Conservation (phyloP, 768 basidiomycete species). For the Suillus bovinus region DNA sequence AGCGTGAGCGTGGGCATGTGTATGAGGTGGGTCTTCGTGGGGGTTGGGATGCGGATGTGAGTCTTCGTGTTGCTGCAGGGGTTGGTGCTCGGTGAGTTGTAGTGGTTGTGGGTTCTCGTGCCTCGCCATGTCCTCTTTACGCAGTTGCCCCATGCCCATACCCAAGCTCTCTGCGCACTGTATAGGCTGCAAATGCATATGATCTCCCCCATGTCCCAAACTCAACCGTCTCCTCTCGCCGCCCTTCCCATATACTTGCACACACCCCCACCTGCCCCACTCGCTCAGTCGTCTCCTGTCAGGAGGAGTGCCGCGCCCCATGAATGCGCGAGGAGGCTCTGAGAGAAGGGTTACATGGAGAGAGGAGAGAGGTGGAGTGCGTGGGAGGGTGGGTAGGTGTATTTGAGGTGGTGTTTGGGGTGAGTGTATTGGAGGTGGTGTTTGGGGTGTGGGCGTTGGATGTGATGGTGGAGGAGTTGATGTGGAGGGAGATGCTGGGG, state of each 20-base stretch:
- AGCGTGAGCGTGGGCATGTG: neutral
- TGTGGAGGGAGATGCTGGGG: neutral
- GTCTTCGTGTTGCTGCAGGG: neutral
- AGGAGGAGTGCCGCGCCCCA: conserved; percentile 35
- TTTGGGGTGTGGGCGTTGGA: neutral
- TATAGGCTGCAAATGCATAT: neutral
- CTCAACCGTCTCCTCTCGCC: neutral
- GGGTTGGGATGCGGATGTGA: neutral
- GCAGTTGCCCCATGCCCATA: neutral
- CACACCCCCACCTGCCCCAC: conserved; percentile 25
- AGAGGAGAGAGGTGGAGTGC: conserved; percentile 23
- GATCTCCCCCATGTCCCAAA: neutral
- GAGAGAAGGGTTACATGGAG: conserved; percentile 33
- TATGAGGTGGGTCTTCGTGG: conserved; percentile 5
- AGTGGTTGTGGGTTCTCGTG: neutral
- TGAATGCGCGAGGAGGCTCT: conserved; percentile 34
- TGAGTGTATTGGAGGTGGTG: conserved; percentile 2
- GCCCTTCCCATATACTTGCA: neutral
- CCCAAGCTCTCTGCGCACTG: neutral
- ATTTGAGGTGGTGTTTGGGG: neutral
- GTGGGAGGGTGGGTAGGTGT: conserved; percentile 18
- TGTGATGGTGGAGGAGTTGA: neutral
- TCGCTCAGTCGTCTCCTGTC: conserved; percentile 30
- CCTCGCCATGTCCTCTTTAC: neutral
- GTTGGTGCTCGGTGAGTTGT: neutral